Conservation (phyloP, 345 rosid species). For the Isatis tinctoria region DNA sequence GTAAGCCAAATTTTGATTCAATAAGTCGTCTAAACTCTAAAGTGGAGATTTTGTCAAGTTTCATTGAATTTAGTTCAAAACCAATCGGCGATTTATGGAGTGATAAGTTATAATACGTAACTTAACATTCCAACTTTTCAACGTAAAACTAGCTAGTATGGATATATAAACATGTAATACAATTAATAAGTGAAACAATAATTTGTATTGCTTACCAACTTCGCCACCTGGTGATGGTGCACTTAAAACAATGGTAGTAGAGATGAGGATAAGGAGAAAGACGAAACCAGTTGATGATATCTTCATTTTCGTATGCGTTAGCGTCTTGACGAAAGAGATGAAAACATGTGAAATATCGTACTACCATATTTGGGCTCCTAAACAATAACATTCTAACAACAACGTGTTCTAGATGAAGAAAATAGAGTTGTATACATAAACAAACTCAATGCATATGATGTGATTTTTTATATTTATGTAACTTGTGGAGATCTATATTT, state of each 20-base stretch:
- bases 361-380: background rate
- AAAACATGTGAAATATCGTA: background rate
- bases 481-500: background rate
- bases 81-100: no score
- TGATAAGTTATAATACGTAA: no score
- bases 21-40: background rate
- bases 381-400: background rate
- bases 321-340: background rate
- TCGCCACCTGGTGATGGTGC: slow-evolving; percentile 8
- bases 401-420: slow-evolving; percentile 11
- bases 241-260: background rate
- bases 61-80: no score
- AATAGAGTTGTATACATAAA: slow-evolving; percentile 9
- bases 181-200: background rate
- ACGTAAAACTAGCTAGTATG: background rate
- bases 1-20: background rate
- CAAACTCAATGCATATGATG: slow-evolving; percentile 8
- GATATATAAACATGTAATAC: background rate
- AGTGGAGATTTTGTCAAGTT: no score
- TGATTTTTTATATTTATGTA: background rate
- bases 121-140: background rate
- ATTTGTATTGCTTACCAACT: slow-evolving; percentile 10
- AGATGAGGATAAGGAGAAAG: background rate
- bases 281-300: background rate
- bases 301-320: slow-evolving; percentile 12